Evolutionary conservation across 2,329 filamentous ascomycete genomes (phyloP).

Genomic region (Fusarium beomiforme): DNA sequence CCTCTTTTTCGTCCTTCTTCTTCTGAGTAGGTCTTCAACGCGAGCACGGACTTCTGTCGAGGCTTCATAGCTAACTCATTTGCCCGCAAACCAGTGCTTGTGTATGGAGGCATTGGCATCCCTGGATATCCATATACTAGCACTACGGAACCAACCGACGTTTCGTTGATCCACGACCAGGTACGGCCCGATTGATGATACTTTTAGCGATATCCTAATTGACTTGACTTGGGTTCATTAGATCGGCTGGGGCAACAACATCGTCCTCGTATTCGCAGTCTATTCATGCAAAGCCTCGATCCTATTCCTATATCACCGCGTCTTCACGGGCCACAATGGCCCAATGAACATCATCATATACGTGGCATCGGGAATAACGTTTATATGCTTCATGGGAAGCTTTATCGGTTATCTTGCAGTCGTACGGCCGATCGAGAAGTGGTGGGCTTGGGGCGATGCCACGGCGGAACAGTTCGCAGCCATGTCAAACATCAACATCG

Average conservation of each 20-base stretch:
- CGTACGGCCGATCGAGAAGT: slow-evolving; percentile 1
- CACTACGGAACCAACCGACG: slow-evolving; percentile 6
- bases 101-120: slow-evolving; percentile 4
- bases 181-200: rapidly evolving
- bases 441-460: slow-evolving; percentile 16
- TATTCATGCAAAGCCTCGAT: slow-evolving; percentile 9
- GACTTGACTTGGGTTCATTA: rapidly evolving
- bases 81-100: background rate
- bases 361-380: background rate
- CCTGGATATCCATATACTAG: slow-evolving; percentile 13
- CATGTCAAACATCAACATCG: slow-evolving; percentile 3
- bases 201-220: rapidly evolving
- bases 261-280: slow-evolving; percentile 1
- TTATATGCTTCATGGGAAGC: slow-evolving; percentile 8
- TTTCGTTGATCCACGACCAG: slow-evolving; percentile 5
- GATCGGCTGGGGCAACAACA: slow-evolving; percentile 5
- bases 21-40: background rate
- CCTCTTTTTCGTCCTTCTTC: background rate
- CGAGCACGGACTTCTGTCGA: rapidly evolving
- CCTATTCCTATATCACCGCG: slow-evolving; percentile 3
- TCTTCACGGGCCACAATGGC: slow-evolving; percentile 7
- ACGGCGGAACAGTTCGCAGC: slow-evolving; percentile 7
- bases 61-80: background rate
- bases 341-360: slow-evolving; percentile 2
- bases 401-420: background rate